Evolutionary conservation across 1,139 yeast genomes (phyloP).

Genomic region (Geotrichum fermentans): DNA sequence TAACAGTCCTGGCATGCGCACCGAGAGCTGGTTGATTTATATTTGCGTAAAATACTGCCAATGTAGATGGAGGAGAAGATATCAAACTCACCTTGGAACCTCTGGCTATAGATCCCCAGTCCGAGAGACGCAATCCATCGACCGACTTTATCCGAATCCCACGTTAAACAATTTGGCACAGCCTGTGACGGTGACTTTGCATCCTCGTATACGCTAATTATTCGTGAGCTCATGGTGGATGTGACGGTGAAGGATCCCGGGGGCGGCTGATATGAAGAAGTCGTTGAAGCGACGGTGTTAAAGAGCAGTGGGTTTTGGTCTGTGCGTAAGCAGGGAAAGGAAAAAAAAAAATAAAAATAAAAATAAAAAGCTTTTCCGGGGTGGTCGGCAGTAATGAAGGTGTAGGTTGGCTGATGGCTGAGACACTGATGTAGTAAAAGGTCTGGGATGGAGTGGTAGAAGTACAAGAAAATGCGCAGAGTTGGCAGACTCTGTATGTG

Average conservation of each 20-base stretch:
- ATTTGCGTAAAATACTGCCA: no score
- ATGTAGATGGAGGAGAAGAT: background rate
- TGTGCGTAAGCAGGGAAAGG: background rate
- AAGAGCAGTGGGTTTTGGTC: no score
- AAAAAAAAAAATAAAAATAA: constrained; percentile 4
- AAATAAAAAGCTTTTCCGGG: background rate
- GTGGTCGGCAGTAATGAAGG: no score
- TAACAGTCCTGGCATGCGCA: no score
- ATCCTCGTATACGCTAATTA: constrained; percentile 4
- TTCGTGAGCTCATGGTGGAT: background rate
- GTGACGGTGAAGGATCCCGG: background rate
- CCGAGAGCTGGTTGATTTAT: no score
- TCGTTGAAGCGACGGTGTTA: background rate
- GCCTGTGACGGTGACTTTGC: constrained; percentile 5
- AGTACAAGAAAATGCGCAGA: no score
- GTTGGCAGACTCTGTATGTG: no score
- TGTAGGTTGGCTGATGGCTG: no score
- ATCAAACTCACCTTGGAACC: constrained; percentile 23
- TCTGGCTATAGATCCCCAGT: constrained; percentile 28
- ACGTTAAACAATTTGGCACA: constrained; percentile 24
- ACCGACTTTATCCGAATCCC: constrained; percentile 32
- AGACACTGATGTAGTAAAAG: no score
- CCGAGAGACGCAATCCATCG: constrained; percentile 32
- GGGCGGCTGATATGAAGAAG: background rate
- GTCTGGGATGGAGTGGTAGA: no score